Base-by-base conservation (phyloP, 2,329 filamentous ascomycete species). In the Chaetomiaceae sp. region DNA sequence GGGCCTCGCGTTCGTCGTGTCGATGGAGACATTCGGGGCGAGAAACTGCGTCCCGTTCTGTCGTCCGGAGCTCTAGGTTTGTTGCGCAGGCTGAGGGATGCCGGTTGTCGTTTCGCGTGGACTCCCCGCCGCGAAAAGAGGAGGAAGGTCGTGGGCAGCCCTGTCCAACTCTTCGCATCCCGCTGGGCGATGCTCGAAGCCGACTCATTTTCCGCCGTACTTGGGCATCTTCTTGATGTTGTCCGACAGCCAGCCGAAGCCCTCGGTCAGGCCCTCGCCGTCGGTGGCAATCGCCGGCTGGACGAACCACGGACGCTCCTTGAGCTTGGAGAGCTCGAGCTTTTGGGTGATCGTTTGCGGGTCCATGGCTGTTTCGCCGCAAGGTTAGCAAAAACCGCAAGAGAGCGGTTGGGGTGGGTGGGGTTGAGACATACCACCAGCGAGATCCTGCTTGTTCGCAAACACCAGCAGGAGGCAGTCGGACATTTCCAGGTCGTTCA, bases 371-470 rank as follows among this genome's bases (percentile, higher is more conserved):
- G 60, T 53, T n/a, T 43, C n/a, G 5, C 14, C 21, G 12, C 14
- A 13, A 35, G 5, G 17, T 58, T 21, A 56, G 54, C 34, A 44
- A 13, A 49, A n/a, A n/a, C n/a, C n/a, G n/a, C n/a, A n/a, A 48
- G 20, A 58, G 16, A n/a, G 2, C 3, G 34, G 48, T 27, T n/a
- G 23, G 14, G 9, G 10, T 12, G 30, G 7, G 12, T 5, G 4
- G 30, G 12, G 14, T 42, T 4, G 1, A 27, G 1, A 71, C 76
- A 51, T 72, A 88, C 89, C 83, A 66, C 89, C 88, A 53, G 81
- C 77, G 62, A 97, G 76, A 82, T 99, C 93, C 74, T 97, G 93
- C 82, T 99, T 99, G 78, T 99, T 99, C 66, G 93, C 93, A 70
- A 99, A 97, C 37, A 99, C 92, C 55, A 97, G 75, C 62, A 99